Percentiles rank a stretch among this genome's conserved stretches.
These are phyloP conservation scores for Nigrospora oryzae DNA, from an alignment of 2,329 filamentous ascomycete genomes.

Conservation along the genomic window DNA sequence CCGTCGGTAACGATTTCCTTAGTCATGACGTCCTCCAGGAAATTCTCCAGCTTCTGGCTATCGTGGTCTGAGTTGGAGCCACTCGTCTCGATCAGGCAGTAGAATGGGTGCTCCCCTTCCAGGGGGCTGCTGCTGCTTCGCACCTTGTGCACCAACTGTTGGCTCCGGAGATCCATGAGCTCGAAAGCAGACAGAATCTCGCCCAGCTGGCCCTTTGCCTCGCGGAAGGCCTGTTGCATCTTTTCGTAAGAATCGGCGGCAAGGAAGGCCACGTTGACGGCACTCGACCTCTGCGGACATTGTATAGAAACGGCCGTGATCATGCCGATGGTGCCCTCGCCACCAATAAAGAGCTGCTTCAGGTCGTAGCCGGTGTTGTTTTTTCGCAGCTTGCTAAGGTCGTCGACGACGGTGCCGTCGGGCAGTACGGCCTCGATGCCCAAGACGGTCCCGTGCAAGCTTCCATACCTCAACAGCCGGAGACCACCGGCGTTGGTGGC, in stretches of 20 bases:
- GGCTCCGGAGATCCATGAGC: conserved; percentile 83
- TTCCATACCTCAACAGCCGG: conserved; percentile 84
- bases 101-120: conserved; percentile 81
- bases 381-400: conserved; percentile 82
- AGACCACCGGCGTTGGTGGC: conserved; percentile 93
- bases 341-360: conserved; percentile 74
- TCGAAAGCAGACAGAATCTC: conserved; percentile 98
- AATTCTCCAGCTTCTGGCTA: conserved; percentile 78
- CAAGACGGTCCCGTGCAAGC: conserved; percentile 84
- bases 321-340: conserved; percentile 89
- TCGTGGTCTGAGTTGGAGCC: conserved; percentile 94
- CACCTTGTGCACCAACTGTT: conserved; percentile 66
- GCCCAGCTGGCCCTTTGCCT: conserved; percentile 81
- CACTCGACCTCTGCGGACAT: conserved; percentile 78
- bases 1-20: conserved; percentile 82
- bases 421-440: conserved; percentile 90
- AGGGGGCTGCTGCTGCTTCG: conserved; percentile 73
- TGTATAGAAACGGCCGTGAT: conserved; percentile 85
- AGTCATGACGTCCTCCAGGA: conserved; percentile 87
- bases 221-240: conserved; percentile 75
- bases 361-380: conserved; percentile 97
- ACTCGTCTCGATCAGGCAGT: conserved; percentile 93
- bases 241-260: conserved; percentile 86
- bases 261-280: conserved; percentile 92
- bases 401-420: conserved; percentile 85